Evolutionary conservation across 1,284 basidiomycete genomes (phyloP), one percentile per base, ranked within the genome.

Genomic region (Ustilago curta): DNA sequence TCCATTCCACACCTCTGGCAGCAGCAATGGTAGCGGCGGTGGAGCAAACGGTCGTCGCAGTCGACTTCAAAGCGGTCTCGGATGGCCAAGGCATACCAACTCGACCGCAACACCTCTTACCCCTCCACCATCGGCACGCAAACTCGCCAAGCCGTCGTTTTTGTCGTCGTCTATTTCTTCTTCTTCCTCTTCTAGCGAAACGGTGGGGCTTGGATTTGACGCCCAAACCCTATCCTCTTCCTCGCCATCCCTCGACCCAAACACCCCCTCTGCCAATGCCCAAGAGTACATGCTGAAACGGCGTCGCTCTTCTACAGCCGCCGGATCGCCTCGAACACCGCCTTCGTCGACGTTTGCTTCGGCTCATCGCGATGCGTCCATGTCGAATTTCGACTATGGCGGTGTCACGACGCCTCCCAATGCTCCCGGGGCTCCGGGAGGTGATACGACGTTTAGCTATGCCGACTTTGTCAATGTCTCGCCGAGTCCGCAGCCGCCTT

Each of bases 391-490:
- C 18, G 51, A 65, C 5, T 12, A 8, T 2, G 19, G 25, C 12
- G 32, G 16, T 27, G 43, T 40, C 8, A 44, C 48, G 2, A 62
- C 59, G 8, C 60, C 70, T 29, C 62, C 59, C 3, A 55, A 67
- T 39, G 50, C 75, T 32, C 45, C 59, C 1, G 53, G 58, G 18
- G 56, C 76, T 25, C 49, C 70, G 8, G 60, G 74, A 27, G 66
- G 73, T 19, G 77, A 77, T 14, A 66, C 76, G 4, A 66, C 63
- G n/a, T 77, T 79, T 31, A 55, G 57, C 63, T 77, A 77, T 35
- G 72, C 72, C n/a, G 77, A 77, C 29, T 79, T 77, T 31, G 66
- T 79, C 23, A 77, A 78, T 44, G 75, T 77, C 16, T 73, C 69
- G 8, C 77, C 77, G 8, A 56, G 50, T 23, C 77, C 77, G 2